phyloP scores from a whole-genome alignment of 495 filamentous ascomycete species.

The Aspergillus wentii region DNA sequence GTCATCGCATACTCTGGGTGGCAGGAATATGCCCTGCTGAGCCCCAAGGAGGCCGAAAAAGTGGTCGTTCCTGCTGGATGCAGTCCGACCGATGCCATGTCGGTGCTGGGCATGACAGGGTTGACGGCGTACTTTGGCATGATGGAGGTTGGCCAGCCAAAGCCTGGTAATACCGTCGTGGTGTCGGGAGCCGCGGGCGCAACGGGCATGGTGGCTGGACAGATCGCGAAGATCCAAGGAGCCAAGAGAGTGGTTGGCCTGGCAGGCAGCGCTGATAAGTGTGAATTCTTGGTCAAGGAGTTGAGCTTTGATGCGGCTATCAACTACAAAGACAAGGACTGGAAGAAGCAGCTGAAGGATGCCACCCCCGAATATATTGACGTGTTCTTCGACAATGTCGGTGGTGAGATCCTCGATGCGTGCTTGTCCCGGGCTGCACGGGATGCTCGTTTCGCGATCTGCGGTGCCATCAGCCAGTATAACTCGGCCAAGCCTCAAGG shows the following conservation, averaged over 20 bases:
- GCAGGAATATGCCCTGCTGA: conserved; percentile 56
- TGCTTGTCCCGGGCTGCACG: conserved; percentile 40
- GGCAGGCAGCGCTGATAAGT: conserved; percentile 46
- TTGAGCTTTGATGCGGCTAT: conserved; percentile 48
- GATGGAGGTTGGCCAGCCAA: conserved; percentile 50
- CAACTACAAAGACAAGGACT: conserved; percentile 52
- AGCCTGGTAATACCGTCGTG: conserved; percentile 58
- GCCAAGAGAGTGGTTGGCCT: conserved; percentile 48
- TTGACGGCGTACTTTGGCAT: conserved; percentile 68
- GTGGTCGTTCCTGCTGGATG: conserved; percentile 42
- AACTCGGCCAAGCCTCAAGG: conserved; percentile 43
- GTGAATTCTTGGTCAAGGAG: conserved; percentile 42
- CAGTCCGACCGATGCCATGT: conserved; percentile 53
- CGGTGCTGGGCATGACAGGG: conserved; percentile 54
- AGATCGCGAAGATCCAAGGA: conserved; percentile 63
- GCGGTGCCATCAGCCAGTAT: conserved; percentile 52
- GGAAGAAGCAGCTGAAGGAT: conserved; percentile 43
- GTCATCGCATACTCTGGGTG: conserved; percentile 51
- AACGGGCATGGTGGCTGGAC: conserved; percentile 62
- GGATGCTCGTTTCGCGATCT: conserved; percentile 48
- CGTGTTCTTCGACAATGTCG: conserved; percentile 56
- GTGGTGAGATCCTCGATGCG: conserved; percentile 51
- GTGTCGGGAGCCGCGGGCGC: conserved; percentile 67
- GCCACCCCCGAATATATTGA: conserved; percentile 48
- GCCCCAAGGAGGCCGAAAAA: conserved; percentile 38